Base-by-base conservation (phyloP, 2,329 filamentous ascomycete genomes). In the Colletotrichum scovillei region DNA sequence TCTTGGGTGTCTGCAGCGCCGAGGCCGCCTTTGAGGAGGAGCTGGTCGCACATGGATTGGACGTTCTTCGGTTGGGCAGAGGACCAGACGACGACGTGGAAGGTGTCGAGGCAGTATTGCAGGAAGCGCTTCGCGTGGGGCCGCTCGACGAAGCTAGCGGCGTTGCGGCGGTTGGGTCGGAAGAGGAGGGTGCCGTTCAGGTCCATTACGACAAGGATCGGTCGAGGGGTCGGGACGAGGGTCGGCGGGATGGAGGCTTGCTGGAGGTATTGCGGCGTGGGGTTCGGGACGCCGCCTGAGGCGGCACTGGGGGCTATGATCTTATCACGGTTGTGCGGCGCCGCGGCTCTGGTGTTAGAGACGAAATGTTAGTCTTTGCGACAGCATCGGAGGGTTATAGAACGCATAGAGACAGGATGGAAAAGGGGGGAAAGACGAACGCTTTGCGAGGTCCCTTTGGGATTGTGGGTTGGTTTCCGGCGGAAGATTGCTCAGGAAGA, bases 141-240 rank as follows among this genome's bases (percentile, higher is more conserved):
- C 0, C 97, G 92, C 75, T 88, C 84, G 56, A 91, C 83, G 80
- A 95, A 94, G 63, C 64, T 56, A 55, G 81, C 80, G 11, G 85
- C 87, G 4, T 83, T 78, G 30, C 80, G 80, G 58, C 86, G 85
- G 65, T 86, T 86, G 9, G 91, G 92, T 5, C 97, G 93, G 83
- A 90, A 88, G 46, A 98, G 88, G 1, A 99, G 88, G 0, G 96
- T 98, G 75, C 97, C 97, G 81, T 98, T 99, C 49, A 99, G 89
- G 83, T 99, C 97, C 74, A 98, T 90, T 59, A 98, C 90, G 63
- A 99, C 87, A 26, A 99, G 90, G 42, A 98, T 88, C 19, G 88
- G 89, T 53, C 90, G 90, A 1, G 92, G 88, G 1, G 81, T 63
- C 0, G 81, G 52, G 4, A 89, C 82, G 19, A 76, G 76, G 32